phyloP scores from a whole-genome alignment of 225 moss, liverwort and hornwort genomes.

The Physcomitrellopsis africana region DNA sequence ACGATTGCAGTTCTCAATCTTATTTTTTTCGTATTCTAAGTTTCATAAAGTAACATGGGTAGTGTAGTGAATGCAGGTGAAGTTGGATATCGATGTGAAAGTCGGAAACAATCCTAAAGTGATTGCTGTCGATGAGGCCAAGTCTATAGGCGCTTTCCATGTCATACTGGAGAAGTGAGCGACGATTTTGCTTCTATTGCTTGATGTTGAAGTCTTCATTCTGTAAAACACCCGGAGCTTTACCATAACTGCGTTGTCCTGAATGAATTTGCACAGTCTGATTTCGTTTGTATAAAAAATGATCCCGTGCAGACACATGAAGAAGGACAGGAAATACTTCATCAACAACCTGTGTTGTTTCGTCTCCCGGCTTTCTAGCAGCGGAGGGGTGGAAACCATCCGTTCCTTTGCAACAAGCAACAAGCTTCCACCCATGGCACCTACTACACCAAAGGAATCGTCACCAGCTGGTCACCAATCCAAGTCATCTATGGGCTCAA shows the following conservation, averaged over 20 bases:
- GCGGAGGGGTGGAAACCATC: conserved; percentile 56
- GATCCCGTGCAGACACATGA: conserved; percentile 42
- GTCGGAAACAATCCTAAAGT: conserved; percentile 44
- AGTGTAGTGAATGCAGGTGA: conserved; percentile 32
- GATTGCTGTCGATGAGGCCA: conserved; percentile 53
- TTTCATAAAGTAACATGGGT: too few relatives aligned
- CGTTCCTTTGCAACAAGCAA: conserved; percentile 42
- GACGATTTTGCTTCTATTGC: too few relatives aligned
- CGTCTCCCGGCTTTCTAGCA: conserved; percentile 44
- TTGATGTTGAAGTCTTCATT: too few relatives aligned
- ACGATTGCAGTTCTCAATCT: too few relatives aligned
- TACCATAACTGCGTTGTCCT: too few relatives aligned
- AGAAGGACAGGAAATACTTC: conserved; percentile 63
- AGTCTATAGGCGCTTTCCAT: conserved; percentile 53
- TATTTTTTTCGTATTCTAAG: too few relatives aligned
- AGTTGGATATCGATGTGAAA: conserved; percentile 54
- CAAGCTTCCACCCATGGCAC: conserved; percentile 55
- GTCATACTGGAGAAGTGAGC: conserved; percentile 55
- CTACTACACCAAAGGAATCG: conserved; percentile 18
- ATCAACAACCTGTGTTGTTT: conserved; percentile 54
- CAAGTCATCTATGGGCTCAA: conserved; percentile 31
- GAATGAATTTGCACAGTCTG: neutral
- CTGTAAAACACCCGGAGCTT: too few relatives aligned
- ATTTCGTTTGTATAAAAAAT: neutral
- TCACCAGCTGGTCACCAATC: conserved; percentile 13